Base-by-base conservation (phyloP, 306 rosid species). In the Albizia julibrissin region DNA sequence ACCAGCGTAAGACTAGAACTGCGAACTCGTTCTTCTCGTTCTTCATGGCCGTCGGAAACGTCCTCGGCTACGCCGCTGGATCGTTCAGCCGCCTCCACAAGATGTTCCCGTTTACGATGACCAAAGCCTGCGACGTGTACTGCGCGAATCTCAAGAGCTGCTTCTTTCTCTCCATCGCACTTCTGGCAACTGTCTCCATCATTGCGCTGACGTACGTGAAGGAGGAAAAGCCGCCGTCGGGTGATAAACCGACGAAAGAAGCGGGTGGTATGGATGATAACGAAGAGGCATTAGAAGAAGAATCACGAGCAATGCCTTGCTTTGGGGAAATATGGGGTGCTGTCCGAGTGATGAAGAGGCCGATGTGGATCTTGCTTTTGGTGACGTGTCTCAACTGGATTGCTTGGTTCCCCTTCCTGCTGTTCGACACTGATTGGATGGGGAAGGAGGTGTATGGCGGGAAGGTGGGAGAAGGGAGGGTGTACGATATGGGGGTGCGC, bases 381-480 rank as follows among this genome's bases (percentile, higher is more conserved):
- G 97, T 94, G 16, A 94, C 97, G 7, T 81, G 91, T 0, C 62
- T 91, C 1, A 94, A 94, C 24, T 94, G 97, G 97, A 12, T 92
- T 0, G 98, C 89, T 0, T 94, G 98, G 97, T 94, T 92, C 26
- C 96, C 97, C 0, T 94, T 90, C 74, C 9, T 92, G 24, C 74
- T 94, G 21, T 94, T 50, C 72, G 93, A 92, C 74, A 94, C 98
- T 0, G 98, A 94, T 39, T 94, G 98, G 98, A 91, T 92, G 98
- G 98, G 96, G 0, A 61, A 71, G 1, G 98, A 94, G 78, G 98
- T 94, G 16, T 94, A 75, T 39, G 98, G 97, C 0, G 98, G 98
- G 0, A 6, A 76, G 2, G 89, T 85, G 0, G 88, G 86, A 0
- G 26, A 79, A 24, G 62, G 71, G 0, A 18, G 12, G 12, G 39